phyloP scores from a whole-genome alignment of 2,329 filamentous ascomycete genomes.

The Hirsutella minnesotensis region DNA sequence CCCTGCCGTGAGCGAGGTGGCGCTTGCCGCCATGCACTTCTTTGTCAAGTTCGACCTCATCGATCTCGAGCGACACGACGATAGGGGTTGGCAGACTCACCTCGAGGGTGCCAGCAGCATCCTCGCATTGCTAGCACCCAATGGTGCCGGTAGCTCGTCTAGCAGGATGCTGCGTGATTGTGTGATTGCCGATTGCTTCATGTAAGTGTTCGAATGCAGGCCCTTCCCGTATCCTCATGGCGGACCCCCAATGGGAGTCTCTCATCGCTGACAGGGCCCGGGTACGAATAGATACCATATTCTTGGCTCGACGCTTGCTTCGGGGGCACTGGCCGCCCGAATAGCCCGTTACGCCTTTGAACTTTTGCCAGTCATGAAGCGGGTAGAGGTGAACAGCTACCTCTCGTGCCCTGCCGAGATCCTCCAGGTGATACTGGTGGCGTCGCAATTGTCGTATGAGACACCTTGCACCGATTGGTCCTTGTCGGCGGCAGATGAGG shows the following conservation, averaged over 20 bases:
- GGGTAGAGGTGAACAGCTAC: slow-evolving; percentile 29
- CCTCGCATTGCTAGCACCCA: slow-evolving; percentile 21
- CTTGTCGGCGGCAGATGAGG: slow-evolving; percentile 21
- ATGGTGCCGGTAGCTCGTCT: slow-evolving; percentile 14
- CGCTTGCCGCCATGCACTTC: slow-evolving; percentile 36
- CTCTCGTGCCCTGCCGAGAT: slow-evolving; percentile 30
- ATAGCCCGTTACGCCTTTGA: slow-evolving; percentile 27
- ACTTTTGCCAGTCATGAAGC: slow-evolving; percentile 26
- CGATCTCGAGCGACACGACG: slow-evolving; percentile 29
- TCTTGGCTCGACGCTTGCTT: slow-evolving; percentile 24
- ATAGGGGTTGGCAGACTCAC: slow-evolving; percentile 32
- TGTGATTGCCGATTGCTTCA: slow-evolving; percentile 35
- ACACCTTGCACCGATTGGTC: slow-evolving; percentile 19
- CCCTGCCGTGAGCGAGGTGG: slow-evolving; percentile 30
- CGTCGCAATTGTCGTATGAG: slow-evolving; percentile 30
- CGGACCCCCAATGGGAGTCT: too few relatives aligned
- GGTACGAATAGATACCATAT: slow-evolving; percentile 33
- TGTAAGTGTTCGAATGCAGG: slow-evolving; percentile 19
- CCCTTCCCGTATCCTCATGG: too few relatives aligned
- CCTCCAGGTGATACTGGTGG: slow-evolving; percentile 31
- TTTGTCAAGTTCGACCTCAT: slow-evolving; percentile 41
- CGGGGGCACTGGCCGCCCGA: slow-evolving; percentile 22
- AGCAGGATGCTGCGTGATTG: slow-evolving; percentile 29
- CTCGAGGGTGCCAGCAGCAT: slow-evolving; percentile 32
- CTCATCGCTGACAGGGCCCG: too few relatives aligned